Conservation (phyloP, 352 stramenopile genomes). For the Pythium scleroteichum region DNA sequence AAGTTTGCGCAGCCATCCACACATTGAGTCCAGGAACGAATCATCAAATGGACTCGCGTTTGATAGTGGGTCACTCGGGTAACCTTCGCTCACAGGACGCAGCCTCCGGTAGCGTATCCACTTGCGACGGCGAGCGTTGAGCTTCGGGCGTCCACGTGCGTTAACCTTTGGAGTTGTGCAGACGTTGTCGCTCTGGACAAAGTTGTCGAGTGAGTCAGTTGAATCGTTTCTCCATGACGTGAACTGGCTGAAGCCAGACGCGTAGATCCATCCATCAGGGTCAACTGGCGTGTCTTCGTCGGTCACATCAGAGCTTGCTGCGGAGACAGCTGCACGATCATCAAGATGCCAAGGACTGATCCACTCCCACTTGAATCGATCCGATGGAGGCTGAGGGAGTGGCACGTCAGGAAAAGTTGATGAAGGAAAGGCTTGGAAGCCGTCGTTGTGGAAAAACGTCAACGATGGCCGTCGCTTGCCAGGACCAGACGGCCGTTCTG, state of each 20-base stretch:
- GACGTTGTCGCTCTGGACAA: conserved; percentile 7
- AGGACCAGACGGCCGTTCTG: neutral
- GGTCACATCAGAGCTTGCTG: neutral
- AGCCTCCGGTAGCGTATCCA: conserved; percentile 64
- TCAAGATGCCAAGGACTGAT: conserved; percentile 75
- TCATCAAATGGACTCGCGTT: conserved; percentile 54
- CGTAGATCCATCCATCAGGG: conserved; percentile 66
- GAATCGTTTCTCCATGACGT: conserved; percentile 20
- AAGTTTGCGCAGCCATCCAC: conserved; percentile 66
- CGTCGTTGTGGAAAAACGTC: conserved; percentile 16
- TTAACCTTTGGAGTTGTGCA: conserved; percentile 20
- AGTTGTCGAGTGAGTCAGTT: conserved; percentile 10
- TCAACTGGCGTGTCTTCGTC: conserved; percentile 18
- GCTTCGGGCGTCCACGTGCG: conserved; percentile 37
- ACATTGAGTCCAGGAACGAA: conserved; percentile 69
- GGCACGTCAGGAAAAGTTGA: conserved; percentile 54
- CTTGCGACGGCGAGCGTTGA: conserved; percentile 60
- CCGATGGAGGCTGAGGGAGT: conserved; percentile 33
- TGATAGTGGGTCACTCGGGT: neutral
- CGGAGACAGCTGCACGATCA: conserved; percentile 7
- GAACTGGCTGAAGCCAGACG: conserved; percentile 64
- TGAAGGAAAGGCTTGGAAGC: conserved; percentile 43
- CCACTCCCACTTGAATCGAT: conserved; percentile 56
- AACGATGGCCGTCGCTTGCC: conserved; percentile 7
- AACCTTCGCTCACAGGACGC: conserved; percentile 6